Conservation (phyloP, 345 rosid species). For the Brassica incana region DNA sequence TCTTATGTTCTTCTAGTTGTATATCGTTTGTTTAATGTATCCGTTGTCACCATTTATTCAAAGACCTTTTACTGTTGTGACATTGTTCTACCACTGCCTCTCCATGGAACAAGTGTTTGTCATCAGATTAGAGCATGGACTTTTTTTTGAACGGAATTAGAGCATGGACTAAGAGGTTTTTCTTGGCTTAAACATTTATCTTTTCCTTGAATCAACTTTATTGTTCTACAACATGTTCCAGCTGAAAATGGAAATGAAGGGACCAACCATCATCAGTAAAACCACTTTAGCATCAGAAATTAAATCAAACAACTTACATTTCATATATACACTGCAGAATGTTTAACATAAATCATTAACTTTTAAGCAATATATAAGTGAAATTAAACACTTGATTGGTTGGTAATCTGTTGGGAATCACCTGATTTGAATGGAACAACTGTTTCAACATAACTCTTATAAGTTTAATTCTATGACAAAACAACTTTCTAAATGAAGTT, state of each 20-base stretch:
- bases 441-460: neutral
- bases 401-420: neutral
- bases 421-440: neutral
- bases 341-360: neutral
- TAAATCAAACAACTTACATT: neutral
- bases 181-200: neutral
- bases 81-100: neutral
- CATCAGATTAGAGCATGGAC: neutral
- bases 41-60: neutral
- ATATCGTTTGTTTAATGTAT: neutral
- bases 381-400: neutral
- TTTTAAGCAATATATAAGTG: neutral
- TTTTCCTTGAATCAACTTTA: neutral
- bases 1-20: neutral
- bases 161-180: neutral
- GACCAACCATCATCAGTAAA: neutral
- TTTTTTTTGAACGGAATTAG: neutral
- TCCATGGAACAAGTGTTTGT: neutral
- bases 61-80: neutral
- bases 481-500: neutral
- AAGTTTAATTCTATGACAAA: neutral
- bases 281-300: neutral
- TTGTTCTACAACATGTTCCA: neutral
- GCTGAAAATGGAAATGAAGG: neutral
- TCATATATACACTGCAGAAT: neutral